Percentiles rank a stretch among this genome's conserved stretches.
Evolutionary conservation across 345 rosid genomes (phyloP).

Genomic region (Syzygium grande): DNA sequence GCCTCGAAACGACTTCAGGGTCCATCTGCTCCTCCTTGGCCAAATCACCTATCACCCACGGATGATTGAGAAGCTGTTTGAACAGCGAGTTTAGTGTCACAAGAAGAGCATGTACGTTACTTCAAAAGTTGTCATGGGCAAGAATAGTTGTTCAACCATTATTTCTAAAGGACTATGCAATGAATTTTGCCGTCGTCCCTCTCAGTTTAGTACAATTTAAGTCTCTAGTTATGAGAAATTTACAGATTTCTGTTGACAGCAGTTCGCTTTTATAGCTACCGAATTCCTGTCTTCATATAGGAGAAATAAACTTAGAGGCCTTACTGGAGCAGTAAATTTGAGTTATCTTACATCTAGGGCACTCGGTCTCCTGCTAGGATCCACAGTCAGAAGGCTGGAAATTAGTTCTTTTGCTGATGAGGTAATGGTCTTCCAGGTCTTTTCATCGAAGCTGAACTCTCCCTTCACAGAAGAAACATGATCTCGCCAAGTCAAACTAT

Average conservation of each 20-base stretch:
- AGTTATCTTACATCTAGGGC: constrained; percentile 28
- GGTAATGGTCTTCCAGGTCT: constrained; percentile 54
- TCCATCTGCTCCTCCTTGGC: constrained; percentile 58
- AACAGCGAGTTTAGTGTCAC: neutral
- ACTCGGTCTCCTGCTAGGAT: constrained; percentile 53
- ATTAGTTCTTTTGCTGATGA: constrained; percentile 55
- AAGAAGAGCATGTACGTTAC: neutral
- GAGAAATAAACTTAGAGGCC: neutral
- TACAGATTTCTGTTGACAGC: neutral
- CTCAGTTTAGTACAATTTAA: neutral
- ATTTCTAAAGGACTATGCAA: neutral
- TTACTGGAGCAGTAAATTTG: neutral
- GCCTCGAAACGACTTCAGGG: constrained; percentile 46
- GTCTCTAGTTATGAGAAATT: neutral
- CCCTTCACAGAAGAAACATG: constrained; percentile 23
- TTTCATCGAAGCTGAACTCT: constrained; percentile 50
- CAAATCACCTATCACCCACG: constrained; percentile 57
- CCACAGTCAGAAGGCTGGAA: constrained; percentile 42
- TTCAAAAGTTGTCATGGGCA: neutral
- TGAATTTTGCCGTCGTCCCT: neutral
- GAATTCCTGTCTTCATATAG: neutral
- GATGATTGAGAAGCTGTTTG: constrained; percentile 41
- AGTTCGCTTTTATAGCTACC: neutral
- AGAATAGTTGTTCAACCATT: neutral
- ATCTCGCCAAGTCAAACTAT: neutral